These are phyloP conservation scores for Ganoderma sinense DNA, from an alignment of 1,284 basidiomycete species.

Conservation along the genomic window DNA sequence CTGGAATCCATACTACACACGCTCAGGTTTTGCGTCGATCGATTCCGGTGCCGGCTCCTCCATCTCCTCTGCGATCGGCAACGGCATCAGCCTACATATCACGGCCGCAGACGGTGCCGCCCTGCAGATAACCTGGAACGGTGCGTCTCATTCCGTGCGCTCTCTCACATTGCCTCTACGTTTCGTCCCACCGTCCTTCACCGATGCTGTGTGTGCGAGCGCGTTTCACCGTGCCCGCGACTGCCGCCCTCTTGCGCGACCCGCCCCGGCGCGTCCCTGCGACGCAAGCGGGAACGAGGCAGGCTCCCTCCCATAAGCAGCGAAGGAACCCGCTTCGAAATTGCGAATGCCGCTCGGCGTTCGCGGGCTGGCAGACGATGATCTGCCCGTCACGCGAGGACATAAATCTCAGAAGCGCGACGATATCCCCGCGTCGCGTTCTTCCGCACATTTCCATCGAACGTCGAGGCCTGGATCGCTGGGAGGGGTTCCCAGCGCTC, in stretches of 20 bases:
- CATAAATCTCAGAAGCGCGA: constrained; percentile 6
- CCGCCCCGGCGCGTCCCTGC: neutral
- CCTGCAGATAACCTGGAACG: constrained; percentile 65
- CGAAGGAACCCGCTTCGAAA: neutral
- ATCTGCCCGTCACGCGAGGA: constrained; percentile 6
- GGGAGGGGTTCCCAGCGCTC: constrained; percentile 9
- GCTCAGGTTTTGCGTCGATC: constrained; percentile 54
- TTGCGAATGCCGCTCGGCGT: constrained; percentile 18
- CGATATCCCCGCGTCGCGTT: neutral
- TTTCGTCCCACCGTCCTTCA: constrained; percentile 6
- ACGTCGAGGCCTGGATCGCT: constrained; percentile 8
- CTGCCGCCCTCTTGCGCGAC: neutral
- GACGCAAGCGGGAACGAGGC: neutral
- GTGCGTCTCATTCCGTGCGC: constrained; percentile 47
- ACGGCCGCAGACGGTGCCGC: constrained; percentile 64
- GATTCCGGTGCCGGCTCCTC: constrained; percentile 25
- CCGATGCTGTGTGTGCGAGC: constrained; percentile 5
- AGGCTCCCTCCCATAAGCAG: constrained; percentile 1
- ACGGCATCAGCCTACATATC: constrained; percentile 64
- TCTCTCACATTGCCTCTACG: neutral
- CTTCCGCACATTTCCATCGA: neutral
- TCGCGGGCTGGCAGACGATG: constrained; percentile 1
- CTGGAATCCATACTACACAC: constrained; percentile 69
- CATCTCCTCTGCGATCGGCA: constrained; percentile 49
- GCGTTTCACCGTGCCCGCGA: neutral